Base-by-base conservation (phyloP, 768 basidiomycete species). In the Botryobasidium botryosum region DNA sequence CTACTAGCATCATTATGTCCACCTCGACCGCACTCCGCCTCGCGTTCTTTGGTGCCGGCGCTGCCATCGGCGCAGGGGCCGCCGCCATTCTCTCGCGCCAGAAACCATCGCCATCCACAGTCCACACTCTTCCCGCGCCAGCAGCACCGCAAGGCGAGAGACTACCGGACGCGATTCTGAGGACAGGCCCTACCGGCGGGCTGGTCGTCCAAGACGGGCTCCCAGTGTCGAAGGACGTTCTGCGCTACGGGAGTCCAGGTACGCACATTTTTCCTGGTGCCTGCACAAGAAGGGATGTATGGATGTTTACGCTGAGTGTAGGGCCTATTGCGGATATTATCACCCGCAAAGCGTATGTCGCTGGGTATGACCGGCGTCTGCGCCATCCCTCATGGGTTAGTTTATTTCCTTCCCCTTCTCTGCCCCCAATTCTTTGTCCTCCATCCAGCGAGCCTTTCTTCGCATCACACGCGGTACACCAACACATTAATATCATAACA, bases 321-420 rank as follows among this genome's bases (percentile, higher is more conserved):
- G 88, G 90, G 6, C 90, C 91, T 12, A 68, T 87, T 42, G 68
- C 78, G 2, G 91, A 94, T 62, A 57, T 77, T 10, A 65, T 94
- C 18, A 69, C 78, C 35, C 72, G 87, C 40, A 73, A 74, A 56
- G 88, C 82, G 13, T 96, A 94, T 55, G 77, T 80, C 18, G 77
- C 86, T 1, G 85, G 74, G 6, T 97, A 99, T 59, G 94, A 99
- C 60, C 68, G 94, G 43, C 69, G 85, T 10, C 64, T 91, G 45
- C 69, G 86, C 15, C 91, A 97, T 63, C 90, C 92, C 2, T 73
- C 90, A 26, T 97, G 92, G 91, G 90, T 91, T 56, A 38, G 72
- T 49, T 13, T n/a, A 31, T 48, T 8, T 18, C 4, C 21, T 12
- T 20, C 10, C 24, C 17, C 39, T 6, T 24, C 24, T 17, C 29